phyloP scores from a whole-genome alignment of 331 rosid species.

The Malus hybrid region DNA sequence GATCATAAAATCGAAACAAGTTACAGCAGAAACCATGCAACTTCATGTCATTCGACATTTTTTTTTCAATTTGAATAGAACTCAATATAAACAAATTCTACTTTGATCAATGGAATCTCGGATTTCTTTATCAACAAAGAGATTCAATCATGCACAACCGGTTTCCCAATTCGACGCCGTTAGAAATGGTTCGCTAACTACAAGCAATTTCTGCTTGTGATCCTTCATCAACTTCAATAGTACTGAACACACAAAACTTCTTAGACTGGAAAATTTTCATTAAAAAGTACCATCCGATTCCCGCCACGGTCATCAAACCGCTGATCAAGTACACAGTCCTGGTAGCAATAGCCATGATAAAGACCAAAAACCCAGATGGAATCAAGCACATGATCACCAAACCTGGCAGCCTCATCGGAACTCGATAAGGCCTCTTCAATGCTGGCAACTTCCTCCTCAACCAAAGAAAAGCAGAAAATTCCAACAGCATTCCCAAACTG shows the following conservation, averaged over 20 bases:
- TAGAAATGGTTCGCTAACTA: background rate
- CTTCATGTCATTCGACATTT: background rate
- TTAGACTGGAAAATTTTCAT: constrained; percentile 24
- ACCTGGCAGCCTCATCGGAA: constrained; percentile 28
- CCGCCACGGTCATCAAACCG: constrained; percentile 24
- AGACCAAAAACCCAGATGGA: constrained; percentile 36
- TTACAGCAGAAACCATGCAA: background rate
- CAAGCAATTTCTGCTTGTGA: background rate
- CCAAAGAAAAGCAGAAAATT: constrained; percentile 40
- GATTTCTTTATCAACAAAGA: background rate
- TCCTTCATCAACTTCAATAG: constrained; percentile 6
- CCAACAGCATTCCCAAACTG: constrained; percentile 43
- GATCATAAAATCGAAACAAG: background rate
- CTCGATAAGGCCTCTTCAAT: constrained; percentile 26
- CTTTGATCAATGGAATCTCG: background rate
- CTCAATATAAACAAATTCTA: background rate
- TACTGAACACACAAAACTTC: constrained; percentile 16
- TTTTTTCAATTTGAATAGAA: background rate
- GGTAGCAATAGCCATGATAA: constrained; percentile 31
- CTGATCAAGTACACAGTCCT: constrained; percentile 28
- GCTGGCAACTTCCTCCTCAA: constrained; percentile 32
- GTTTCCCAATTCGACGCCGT: background rate
- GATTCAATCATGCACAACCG: background rate
- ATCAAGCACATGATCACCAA: constrained; percentile 40
- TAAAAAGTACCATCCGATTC: constrained; percentile 32